These are phyloP conservation scores for Paraphaeosphaeria minitans DNA, from an alignment of 2,329 filamentous ascomycete species.

Conservation along the genomic window DNA sequence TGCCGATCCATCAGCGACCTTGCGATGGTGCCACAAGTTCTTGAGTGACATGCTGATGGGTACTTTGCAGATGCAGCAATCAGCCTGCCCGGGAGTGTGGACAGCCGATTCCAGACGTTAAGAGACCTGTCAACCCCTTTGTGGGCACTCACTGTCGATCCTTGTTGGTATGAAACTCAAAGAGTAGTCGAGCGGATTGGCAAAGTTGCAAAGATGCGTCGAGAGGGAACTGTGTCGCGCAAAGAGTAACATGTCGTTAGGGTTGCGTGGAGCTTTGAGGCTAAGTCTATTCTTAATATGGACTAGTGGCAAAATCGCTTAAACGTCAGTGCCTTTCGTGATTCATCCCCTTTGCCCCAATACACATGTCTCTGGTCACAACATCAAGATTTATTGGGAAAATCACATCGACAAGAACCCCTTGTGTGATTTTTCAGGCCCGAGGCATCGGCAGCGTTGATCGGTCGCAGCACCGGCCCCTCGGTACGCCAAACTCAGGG, in stretches of 20 bases:
- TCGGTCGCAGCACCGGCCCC: not conserved
- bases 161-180: not conserved
- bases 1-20: slow-evolving; percentile 80
- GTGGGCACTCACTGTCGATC: not conserved
- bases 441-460: not conserved
- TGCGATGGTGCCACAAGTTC: slow-evolving; percentile 84
- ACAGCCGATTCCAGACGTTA: not conserved
- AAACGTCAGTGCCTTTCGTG: not conserved
- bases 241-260: slow-evolving; percentile 9
- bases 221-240: not conserved
- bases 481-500: not conserved
- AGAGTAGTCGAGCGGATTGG: not conserved
- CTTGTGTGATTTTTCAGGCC: not conserved
- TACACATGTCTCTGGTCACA: slow-evolving; percentile 15
- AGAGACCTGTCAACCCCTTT: not conserved
- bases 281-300: slow-evolving; percentile 8
- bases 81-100: not conserved
- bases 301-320: not conserved
- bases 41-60: slow-evolving; percentile 53
- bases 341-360: not conserved
- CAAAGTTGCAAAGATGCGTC: not conserved
- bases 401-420: not conserved
- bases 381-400: not conserved
- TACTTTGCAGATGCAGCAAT: not conserved
- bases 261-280: slow-evolving; percentile 11